Evolutionary conservation across 805 yeast genomes (phyloP), one percentile per base, ranked within the genome.

Genomic region (Candida peoriensis): DNA sequence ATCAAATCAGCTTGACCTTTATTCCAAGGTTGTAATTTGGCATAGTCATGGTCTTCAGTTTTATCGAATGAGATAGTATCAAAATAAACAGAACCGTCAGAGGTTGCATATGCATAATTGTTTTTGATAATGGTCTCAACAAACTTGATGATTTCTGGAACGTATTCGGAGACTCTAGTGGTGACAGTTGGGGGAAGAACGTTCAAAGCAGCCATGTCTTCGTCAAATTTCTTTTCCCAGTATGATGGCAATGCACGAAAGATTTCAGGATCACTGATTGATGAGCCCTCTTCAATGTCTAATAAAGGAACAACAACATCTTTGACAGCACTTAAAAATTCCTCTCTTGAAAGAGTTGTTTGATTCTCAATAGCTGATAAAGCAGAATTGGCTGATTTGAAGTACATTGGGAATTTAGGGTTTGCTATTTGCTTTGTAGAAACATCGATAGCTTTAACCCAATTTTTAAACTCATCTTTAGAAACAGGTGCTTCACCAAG

Each of bases 1-100:
- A 93, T 83, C 39, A 93, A 74, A 30, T 78, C 88, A 57, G 78
- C 61, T 47, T 88, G 79, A 33, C 96, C 95, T 61, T 87, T 86
- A 55, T 89, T 93, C 97, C 97, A 90, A 14, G 98, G 98, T 64
- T 93, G 97, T 52, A 89, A 76, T 61, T 93, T 93, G 24, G 97
- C 97, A 58, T 93, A 93, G 39, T 72, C 81, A 56, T 93, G 98
- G 29, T 71, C 62, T 7, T 77, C 75, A 35, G 70, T 67, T 24
- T 63, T 63, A 49, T 93, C 97, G 57, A 90, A 93, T 32, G 76
- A 74, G 7, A 65, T 73, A 10, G 97, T 89, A 61, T 93, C 94
- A 58, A 93, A 93, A 61, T 93, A 93, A n/a, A 93, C 98, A 8
- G 95, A 83, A 0, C 97, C 97, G 54, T 89, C 96, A 5, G 59